Conservation (phyloP, 225 moss, liverwort and hornwort species). For the Physcomitrellopsis africana region DNA sequence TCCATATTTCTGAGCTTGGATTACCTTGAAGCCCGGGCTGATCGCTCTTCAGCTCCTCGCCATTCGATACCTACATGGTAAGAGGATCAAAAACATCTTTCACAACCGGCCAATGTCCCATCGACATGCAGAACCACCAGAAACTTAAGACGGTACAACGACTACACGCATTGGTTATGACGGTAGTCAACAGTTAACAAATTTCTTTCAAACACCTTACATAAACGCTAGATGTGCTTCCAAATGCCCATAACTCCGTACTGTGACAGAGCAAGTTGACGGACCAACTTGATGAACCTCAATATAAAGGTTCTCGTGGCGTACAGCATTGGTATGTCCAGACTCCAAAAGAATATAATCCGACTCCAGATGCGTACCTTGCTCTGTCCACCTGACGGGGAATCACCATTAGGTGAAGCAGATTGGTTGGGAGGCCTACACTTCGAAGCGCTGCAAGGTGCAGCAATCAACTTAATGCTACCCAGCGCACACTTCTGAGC, state of each 20-base stretch:
- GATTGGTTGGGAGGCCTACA: conserved; percentile 42
- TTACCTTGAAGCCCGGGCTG: conserved; percentile 16
- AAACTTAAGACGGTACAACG: too few species aligned
- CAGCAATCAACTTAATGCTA: conserved; percentile 31
- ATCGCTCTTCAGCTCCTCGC: conserved; percentile 40
- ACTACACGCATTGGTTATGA: too few species aligned
- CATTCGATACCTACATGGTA: conserved; percentile 36
- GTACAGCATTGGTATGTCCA: too few species aligned
- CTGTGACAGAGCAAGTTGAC: too few species aligned
- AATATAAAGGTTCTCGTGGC: too few species aligned
- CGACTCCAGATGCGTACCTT: conserved; percentile 25
- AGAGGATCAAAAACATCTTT: background rate
- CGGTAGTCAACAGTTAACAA: too few species aligned
- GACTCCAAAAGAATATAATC: too few species aligned
- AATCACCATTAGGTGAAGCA: conserved; percentile 40
- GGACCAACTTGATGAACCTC: too few species aligned
- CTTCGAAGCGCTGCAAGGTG: conserved; percentile 33
- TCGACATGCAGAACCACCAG: too few species aligned
- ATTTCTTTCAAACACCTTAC: too few species aligned
- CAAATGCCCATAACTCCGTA: too few species aligned
- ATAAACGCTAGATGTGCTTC: too few species aligned
- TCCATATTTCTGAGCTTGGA: conserved; percentile 35
- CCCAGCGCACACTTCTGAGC: conserved; percentile 34
- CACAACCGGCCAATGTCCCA: background rate
- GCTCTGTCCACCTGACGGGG: conserved; percentile 28